phyloP scores from a whole-genome alignment of 805 yeast species.

The Myxozyma kluyveri region DNA sequence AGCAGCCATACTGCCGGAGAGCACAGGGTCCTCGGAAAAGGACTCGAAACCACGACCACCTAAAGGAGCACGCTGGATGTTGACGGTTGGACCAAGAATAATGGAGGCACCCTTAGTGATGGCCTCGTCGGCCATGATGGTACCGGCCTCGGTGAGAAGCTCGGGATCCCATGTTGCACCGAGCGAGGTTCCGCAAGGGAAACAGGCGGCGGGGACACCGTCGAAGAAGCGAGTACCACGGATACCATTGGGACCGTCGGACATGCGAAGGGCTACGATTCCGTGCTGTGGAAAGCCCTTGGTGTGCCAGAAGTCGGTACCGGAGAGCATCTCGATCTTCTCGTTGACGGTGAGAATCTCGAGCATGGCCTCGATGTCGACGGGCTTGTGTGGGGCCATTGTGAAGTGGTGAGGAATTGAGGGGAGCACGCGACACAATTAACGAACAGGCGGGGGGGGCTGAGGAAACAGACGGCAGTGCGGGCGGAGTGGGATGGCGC shows the following conservation, averaged over 20 bases:
- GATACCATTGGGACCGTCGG: slow-evolving; percentile 66
- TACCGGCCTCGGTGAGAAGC: slow-evolving; percentile 50
- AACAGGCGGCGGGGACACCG: slow-evolving; percentile 54
- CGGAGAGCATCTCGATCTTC: slow-evolving; percentile 40
- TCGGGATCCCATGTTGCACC: slow-evolving; percentile 57
- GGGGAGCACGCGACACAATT: too few relatives aligned
- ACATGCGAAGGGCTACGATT: slow-evolving; percentile 48
- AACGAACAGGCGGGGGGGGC: too few relatives aligned
- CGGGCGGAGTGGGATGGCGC: too few relatives aligned
- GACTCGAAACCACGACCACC: slow-evolving; percentile 66
- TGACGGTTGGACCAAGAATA: slow-evolving; percentile 51
- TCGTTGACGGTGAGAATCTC: slow-evolving; percentile 34
- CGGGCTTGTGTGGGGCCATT: slow-evolving; percentile 4
- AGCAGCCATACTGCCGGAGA: slow-evolving; percentile 50
- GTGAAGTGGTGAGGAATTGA: too few relatives aligned
- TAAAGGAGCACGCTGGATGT: slow-evolving; percentile 56
- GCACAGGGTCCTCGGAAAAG: slow-evolving; percentile 59
- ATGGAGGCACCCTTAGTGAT: slow-evolving; percentile 53
- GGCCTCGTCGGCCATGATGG: slow-evolving; percentile 54
- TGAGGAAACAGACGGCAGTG: too few relatives aligned
- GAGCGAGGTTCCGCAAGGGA: slow-evolving; percentile 61
- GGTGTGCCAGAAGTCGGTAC: slow-evolving; percentile 55
- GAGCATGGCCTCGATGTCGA: slow-evolving; percentile 25
- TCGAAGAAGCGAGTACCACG: slow-evolving; percentile 57
- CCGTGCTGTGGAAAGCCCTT: slow-evolving; percentile 41